These are phyloP conservation scores for Caryopteris hybrid DNA, from an alignment of 305 asterid species.

Conservation along the genomic window DNA sequence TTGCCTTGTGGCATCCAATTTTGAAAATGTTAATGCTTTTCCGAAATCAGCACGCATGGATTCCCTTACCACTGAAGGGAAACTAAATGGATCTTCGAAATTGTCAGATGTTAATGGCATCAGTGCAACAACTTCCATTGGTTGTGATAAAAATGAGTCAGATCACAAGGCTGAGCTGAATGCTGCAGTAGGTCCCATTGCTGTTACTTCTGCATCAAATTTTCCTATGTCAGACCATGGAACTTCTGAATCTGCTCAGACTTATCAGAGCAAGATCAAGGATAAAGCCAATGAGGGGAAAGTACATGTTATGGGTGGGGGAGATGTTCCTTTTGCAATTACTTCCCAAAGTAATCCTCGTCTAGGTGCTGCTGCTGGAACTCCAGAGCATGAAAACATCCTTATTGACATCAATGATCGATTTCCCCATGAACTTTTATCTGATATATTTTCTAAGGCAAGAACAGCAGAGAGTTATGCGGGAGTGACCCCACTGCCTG, in stretches of 20 bases:
- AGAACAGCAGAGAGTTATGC: constrained; percentile 36
- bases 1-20: constrained; percentile 32
- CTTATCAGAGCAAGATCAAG: constrained; percentile 32
- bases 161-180: constrained; percentile 38
- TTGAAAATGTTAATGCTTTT: constrained; percentile 32
- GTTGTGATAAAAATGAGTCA: constrained; percentile 32
- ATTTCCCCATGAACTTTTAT: constrained; percentile 72
- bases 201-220: constrained; percentile 29
- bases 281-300: constrained; percentile 32
- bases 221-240: constrained; percentile 29
- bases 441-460: constrained; percentile 73
- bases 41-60: constrained; percentile 24
- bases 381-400: constrained; percentile 61
- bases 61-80: constrained; percentile 30
- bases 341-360: constrained; percentile 41
- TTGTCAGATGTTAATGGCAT: constrained; percentile 29
- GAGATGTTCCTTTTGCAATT: constrained; percentile 35
- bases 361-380: constrained; percentile 18
- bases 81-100: constrained; percentile 26
- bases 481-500: constrained; percentile 35
- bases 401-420: constrained; percentile 76
- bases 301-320: constrained; percentile 26
- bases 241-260: constrained; percentile 33
- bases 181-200: constrained; percentile 26
- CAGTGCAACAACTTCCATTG: constrained; percentile 27